These are phyloP conservation scores for Zygosaccharomyces rouxii DNA, from an alignment of 805 yeast species.

Conservation along the genomic window DNA sequence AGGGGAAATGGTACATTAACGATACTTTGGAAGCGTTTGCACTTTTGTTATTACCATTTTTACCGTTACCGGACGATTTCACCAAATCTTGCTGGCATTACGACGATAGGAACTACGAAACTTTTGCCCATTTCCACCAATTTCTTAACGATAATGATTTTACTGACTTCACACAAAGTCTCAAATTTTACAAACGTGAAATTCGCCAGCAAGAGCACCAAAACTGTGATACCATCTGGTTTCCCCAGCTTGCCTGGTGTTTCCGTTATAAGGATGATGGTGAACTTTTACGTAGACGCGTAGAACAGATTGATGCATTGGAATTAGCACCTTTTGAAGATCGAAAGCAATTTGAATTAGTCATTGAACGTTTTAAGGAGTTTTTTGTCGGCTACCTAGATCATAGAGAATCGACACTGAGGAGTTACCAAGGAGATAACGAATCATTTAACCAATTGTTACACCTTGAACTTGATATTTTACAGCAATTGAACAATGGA, in stretches of 20 bases:
- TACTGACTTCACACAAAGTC: not conserved
- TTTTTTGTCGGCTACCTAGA: conserved; percentile 12
- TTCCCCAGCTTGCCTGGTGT: conserved; percentile 25
- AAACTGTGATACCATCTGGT: conserved; percentile 12
- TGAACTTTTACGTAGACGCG: conserved; percentile 6
- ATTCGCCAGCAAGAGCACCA: conserved; percentile 9
- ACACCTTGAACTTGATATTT: conserved; percentile 2
- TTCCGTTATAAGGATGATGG: conserved; percentile 10
- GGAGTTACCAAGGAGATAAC: not conserved
- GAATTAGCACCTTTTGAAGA: conserved; percentile 8
- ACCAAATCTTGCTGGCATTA: conserved; percentile 13
- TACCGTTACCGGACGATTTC: conserved; percentile 2
- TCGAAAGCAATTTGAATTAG: not conserved
- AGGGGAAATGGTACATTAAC: conserved; percentile 21
- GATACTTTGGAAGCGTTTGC: conserved; percentile 14
- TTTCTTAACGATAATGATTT: not conserved
- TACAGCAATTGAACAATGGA: not conserved
- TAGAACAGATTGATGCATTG: conserved; percentile 12
- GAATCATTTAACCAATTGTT: conserved; percentile 4
- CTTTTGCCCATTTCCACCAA: conserved; percentile 11
- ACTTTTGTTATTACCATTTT: conserved; percentile 21
- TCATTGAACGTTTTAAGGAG: conserved; percentile 7
- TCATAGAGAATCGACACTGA: not conserved
- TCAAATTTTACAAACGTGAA: conserved; percentile 5
- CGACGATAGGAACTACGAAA: conserved; percentile 10